Conservation (phyloP, 805 yeast genomes). For the Deakozyma indianensis region DNA sequence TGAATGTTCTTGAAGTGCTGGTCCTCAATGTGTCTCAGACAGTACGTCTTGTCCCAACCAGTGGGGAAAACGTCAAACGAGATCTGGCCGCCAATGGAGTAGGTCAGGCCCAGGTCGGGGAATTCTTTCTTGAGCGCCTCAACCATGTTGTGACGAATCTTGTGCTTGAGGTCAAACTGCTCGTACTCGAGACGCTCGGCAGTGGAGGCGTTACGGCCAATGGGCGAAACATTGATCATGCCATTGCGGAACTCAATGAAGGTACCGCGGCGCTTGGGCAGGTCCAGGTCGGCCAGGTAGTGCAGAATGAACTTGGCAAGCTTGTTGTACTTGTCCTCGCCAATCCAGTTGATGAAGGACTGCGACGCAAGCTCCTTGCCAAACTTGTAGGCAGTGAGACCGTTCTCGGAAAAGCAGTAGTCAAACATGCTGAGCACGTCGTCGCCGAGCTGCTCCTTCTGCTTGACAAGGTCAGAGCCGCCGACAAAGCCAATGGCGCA, state of each 20-base stretch:
- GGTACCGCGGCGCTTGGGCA: constrained; percentile 98
- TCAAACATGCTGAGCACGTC: constrained; percentile 69
- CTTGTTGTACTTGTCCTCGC: constrained; percentile 86
- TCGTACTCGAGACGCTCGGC: constrained; percentile 90
- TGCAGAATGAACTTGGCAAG: constrained; percentile 73
- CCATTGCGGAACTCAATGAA: constrained; percentile 98
- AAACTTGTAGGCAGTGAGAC: constrained; percentile 89
- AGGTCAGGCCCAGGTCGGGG: constrained; percentile 74
- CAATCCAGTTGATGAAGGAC: constrained; percentile 90
- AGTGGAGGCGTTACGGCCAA: constrained; percentile 95
- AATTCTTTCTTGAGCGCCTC: constrained; percentile 70
- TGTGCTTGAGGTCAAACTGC: constrained; percentile 62
- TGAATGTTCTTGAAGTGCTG: constrained; percentile 83
- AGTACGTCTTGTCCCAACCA: constrained; percentile 99
- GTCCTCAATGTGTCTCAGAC: constrained; percentile 77
- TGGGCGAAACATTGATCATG: constrained; percentile 95
- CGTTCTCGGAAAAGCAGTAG: constrained; percentile 94
- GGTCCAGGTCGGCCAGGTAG: constrained; percentile 71
- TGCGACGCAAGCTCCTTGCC: constrained; percentile 85
- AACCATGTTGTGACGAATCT: constrained; percentile 76
- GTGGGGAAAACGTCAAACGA: constrained; percentile 99
- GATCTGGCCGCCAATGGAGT: constrained; percentile 98
- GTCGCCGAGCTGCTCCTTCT: constrained; percentile 88
- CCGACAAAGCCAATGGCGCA: constrained; percentile 96
- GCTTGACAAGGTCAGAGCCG: constrained; percentile 89